Conservation (phyloP, 2,329 filamentous ascomycete species). For the Orbilia oligospora region DNA sequence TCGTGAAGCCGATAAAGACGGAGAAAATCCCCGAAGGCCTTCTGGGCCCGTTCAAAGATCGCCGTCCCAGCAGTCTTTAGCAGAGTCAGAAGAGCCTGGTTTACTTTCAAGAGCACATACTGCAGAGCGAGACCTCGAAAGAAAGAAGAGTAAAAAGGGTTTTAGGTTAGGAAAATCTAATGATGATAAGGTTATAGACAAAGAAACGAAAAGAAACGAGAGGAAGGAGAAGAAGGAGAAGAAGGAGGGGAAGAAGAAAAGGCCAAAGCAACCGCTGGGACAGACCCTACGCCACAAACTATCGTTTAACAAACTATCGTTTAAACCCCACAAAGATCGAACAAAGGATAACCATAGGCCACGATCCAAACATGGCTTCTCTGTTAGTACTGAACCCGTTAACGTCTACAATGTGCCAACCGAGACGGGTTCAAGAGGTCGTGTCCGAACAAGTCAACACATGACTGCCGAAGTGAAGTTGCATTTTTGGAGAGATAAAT, state of each 20-base stretch:
- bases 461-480: slow-evolving; percentile 56
- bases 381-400: slow-evolving; percentile 41
- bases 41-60: neutral
- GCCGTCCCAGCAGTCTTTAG: slow-evolving; percentile 10
- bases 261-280: slow-evolving; percentile 5
- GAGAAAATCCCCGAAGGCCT: slow-evolving; percentile 11
- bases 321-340: slow-evolving; percentile 27
- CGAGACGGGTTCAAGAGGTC: slow-evolving; percentile 13
- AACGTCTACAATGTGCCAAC: slow-evolving; percentile 37
- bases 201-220: neutral
- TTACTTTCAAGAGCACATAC: slow-evolving; percentile 16
- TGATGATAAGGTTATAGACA: neutral
- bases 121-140: neutral
- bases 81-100: neutral
- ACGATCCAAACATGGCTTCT: slow-evolving; percentile 25
- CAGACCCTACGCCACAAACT: slow-evolving; percentile 37
- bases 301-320: slow-evolving; percentile 44
- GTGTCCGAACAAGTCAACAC: slow-evolving; percentile 38
- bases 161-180: slow-evolving; percentile 2
- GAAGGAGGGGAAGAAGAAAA: slow-evolving; percentile 10
- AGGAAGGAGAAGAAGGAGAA: neutral
- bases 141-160: slow-evolving; percentile 11
- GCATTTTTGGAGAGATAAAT: slow-evolving; percentile 56
- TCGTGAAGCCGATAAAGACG: slow-evolving; percentile 24
- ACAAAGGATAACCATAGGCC: slow-evolving; percentile 1